Conservation (phyloP, 441 rosid species). For the Syzygium syzygioides region DNA sequence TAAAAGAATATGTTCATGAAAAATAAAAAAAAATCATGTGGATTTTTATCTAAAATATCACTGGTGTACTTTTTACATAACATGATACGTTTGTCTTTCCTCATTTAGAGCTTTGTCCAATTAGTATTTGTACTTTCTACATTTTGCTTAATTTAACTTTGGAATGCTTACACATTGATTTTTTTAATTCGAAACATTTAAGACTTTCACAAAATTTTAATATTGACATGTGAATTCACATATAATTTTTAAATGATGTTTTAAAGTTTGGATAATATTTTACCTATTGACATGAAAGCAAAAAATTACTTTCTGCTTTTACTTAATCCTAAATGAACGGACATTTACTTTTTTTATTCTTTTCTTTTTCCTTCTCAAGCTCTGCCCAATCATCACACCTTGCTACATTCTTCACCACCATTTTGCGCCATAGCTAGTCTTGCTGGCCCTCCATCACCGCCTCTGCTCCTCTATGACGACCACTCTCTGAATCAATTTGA, state of each 20-base stretch:
- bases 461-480: not conserved
- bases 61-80: not conserved
- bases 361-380: not conserved
- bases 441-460: not conserved
- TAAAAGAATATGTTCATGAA: not conserved
- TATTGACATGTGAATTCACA: not conserved
- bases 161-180: not conserved
- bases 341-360: not conserved
- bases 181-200: not conserved
- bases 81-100: not conserved
- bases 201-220: not conserved
- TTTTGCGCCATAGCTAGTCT: not conserved
- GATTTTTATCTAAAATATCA: not conserved
- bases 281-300: not conserved
- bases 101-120: not conserved
- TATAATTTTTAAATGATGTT: not conserved
- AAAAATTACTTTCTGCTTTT: not conserved
- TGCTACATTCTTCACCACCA: not conserved
- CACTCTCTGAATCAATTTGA: not conserved
- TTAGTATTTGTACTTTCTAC: not conserved
- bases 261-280: not conserved
- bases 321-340: not conserved
- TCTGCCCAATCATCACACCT: not conserved
- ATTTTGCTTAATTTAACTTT: not conserved
- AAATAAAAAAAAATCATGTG: not conserved